Conservation (phyloP, 2,329 filamentous ascomycete genomes). For the Thielaviopsis populi region DNA sequence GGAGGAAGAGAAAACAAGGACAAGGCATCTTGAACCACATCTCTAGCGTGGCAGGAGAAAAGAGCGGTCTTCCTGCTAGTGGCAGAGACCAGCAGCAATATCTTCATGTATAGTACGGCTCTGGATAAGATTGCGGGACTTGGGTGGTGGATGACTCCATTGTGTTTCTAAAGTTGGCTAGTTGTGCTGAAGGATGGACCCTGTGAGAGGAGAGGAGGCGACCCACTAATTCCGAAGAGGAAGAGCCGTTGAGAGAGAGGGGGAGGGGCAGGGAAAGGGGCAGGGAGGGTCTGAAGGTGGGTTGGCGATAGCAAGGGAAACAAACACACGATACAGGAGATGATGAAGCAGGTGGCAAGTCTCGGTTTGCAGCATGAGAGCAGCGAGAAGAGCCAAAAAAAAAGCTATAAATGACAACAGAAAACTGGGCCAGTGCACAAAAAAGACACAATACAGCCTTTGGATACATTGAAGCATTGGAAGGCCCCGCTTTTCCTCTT, state of each 20-base stretch:
- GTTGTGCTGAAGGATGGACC: neutral
- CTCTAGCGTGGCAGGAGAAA: neutral
- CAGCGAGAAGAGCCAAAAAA: no score
- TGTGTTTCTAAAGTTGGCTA: no score
- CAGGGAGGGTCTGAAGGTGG: neutral
- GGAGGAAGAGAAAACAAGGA: neutral
- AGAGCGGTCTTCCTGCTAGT: neutral
- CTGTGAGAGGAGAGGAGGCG: neutral
- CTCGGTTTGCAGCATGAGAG: no score
- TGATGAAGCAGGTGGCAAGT: neutral
- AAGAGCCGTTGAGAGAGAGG: no score
- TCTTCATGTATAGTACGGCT: no score
- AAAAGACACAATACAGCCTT: neutral
- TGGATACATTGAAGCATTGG: neutral
- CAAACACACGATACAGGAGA: no score
- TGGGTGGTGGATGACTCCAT: no score
- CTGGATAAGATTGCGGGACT: no score
- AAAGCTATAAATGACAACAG: neutral
- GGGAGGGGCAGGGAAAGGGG: no score
- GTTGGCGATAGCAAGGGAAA: no score
- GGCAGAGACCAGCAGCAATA: no score
- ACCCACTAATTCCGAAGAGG: neutral
- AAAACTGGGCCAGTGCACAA: neutral
- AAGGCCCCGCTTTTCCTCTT: conserved; percentile 1
- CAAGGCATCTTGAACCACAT: neutral